These are phyloP conservation scores for Alternaria ventricosa DNA, from an alignment of 2,329 filamentous ascomycete genomes.

Conservation along the genomic window DNA sequence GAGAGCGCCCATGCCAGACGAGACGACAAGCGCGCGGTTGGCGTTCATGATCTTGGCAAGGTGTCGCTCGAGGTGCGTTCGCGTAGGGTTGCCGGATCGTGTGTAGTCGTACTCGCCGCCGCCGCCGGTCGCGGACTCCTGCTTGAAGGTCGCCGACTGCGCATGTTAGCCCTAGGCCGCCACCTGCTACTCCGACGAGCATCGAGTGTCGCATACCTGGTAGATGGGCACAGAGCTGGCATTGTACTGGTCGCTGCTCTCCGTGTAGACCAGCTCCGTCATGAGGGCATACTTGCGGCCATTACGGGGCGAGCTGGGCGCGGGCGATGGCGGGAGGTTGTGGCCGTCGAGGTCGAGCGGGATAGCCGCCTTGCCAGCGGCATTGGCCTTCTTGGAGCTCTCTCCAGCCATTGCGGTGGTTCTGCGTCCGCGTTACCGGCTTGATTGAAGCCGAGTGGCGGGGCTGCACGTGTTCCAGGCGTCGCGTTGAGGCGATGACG, in stretches of 20 bases:
- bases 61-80: slow-evolving; percentile 94
- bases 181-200: no score
- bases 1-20: slow-evolving; percentile 95
- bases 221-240: slow-evolving; percentile 97
- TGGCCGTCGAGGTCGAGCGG: slow-evolving; percentile 49
- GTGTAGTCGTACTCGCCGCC: slow-evolving; percentile 96
- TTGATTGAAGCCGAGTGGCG: slow-evolving; percentile 14
- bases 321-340: slow-evolving; percentile 68
- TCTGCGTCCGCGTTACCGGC: slow-evolving; percentile 19
- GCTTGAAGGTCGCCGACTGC: slow-evolving; percentile 96
- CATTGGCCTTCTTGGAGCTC: slow-evolving; percentile 45
- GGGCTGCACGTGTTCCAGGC: slow-evolving; percentile 9
- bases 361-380: slow-evolving; percentile 50
- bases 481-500: slow-evolving; percentile 26
- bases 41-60: slow-evolving; percentile 99
- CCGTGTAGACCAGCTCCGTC: slow-evolving; percentile 95
- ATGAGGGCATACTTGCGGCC: slow-evolving; percentile 91
- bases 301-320: slow-evolving; percentile 86
- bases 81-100: slow-evolving; percentile 93
- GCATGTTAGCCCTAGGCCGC: slow-evolving; percentile 18
- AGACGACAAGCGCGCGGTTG: slow-evolving; percentile 86
- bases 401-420: slow-evolving; percentile 38
- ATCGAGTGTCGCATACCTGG: slow-evolving; percentile 63
- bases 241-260: slow-evolving; percentile 96
- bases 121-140: slow-evolving; percentile 78